Evolutionary conservation across 805 yeast genomes (phyloP), one percentile per base, ranked within the genome.

Genomic region (Candida mattraensis): DNA sequence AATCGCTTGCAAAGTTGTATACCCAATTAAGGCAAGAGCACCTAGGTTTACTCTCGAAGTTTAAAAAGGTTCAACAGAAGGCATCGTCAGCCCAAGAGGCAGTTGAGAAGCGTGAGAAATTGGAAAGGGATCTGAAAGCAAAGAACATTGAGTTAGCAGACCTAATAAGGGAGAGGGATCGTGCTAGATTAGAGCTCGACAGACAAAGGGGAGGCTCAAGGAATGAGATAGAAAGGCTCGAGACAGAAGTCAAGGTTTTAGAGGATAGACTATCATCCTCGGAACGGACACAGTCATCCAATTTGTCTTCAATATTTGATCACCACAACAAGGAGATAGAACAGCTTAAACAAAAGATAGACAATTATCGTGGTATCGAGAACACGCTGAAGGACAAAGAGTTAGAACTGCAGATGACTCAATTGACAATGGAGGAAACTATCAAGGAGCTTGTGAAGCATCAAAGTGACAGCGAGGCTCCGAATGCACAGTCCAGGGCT

Each of bases 11-110:
- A 5, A 87, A 87, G 53, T 69, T 89, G 46, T 89, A 89, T 60
- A 81, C 95, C 2, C 96, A 88, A 62, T 69, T 89, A 49, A 82
- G 97, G 55, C 94, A 86, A 61, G 97, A 89, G 61, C 96, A 89
- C 56, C 70, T 89, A 53, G 83, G 80, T 44, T 63, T 88, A 37
- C 70, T 89, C 54, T 71, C 83, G 33, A 83, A 82, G 54, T 82
- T 82, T 56, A 88, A 89, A 57, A 80, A 83, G 49, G 71, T 82
- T 30, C 94, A 87, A 62, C 85, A 87, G 48, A 86, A 85, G 61
- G 94, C 93, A 3, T 83, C 88, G 10, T 70, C 77, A 47, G 96
- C 96, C 8, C 95, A 87, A 57, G 96, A 88, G 62, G 84, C 95
- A 0, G 76, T 88, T 44, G 83, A 83, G 45, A 83, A 80, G 60